Percentiles rank a stretch among this genome's conserved stretches.
phyloP scores from a whole-genome alignment of 108 stramenopile genomes.

The Bacterosira constricta region DNA sequence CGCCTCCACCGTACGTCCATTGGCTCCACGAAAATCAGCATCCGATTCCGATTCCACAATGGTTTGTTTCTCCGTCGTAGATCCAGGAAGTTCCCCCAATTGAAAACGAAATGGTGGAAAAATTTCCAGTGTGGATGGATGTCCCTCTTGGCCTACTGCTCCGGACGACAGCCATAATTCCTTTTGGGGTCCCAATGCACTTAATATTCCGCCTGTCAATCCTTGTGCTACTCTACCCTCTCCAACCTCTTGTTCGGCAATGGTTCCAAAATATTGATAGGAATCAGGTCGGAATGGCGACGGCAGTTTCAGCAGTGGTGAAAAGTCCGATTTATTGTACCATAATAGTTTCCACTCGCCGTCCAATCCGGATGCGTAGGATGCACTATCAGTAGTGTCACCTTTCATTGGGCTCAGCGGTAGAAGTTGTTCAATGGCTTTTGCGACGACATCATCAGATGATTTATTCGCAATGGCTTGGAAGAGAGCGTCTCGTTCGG shows the following conservation, averaged over 20 bases:
- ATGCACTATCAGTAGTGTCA: neutral
- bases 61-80: conserved; percentile 32
- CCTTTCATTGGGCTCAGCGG: conserved; percentile 21
- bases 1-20: conserved; percentile 59
- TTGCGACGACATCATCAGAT: conserved; percentile 27
- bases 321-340: conserved; percentile 70
- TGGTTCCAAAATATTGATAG: conserved; percentile 64
- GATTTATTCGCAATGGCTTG: conserved; percentile 33
- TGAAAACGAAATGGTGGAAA: conserved; percentile 80
- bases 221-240: conserved; percentile 69
- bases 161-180: conserved; percentile 34
- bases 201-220: conserved; percentile 50
- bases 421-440: conserved; percentile 34
- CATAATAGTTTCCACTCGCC: conserved; percentile 75
- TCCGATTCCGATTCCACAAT: conserved; percentile 71
- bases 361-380: conserved; percentile 43
- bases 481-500: conserved; percentile 38
- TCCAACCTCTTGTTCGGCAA: conserved; percentile 62
- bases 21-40: conserved; percentile 74
- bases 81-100: conserved; percentile 36
- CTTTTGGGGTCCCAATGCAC: conserved; percentile 5
- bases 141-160: conserved; percentile 30
- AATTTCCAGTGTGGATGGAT: conserved; percentile 63
- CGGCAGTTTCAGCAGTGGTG: conserved; percentile 68
- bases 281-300: conserved; percentile 64